A percentile compares a stretch with the other conserved stretches of the same genome.
These are phyloP conservation scores for Aspergillus fijiensis DNA, from an alignment of 2,329 filamentous ascomycete species.

Conservation along the genomic window DNA sequence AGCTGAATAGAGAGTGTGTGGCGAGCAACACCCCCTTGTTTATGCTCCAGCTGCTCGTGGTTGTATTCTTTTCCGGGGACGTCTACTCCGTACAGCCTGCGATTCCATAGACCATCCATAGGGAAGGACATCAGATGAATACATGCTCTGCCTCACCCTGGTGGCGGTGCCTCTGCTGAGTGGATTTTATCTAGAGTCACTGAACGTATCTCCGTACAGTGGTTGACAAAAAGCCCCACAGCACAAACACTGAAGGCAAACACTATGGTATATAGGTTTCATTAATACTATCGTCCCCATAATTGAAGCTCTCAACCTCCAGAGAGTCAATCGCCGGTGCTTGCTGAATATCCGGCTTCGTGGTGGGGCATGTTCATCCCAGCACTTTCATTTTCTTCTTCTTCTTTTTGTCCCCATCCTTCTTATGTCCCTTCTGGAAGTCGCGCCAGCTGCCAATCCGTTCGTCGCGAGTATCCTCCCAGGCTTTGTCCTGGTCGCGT, in stretches of 20 bases:
- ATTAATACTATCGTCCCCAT: neutral
- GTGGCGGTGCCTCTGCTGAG: neutral
- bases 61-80: no score
- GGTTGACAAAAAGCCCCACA: neutral
- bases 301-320: neutral
- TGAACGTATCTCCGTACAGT: neutral
- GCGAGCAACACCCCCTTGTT: no score
- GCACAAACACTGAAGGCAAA: neutral
- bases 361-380: constrained; percentile 29
- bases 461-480: constrained; percentile 89
- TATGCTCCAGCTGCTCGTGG: no score
- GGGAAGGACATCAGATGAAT: no score
- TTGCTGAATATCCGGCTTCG: no score
- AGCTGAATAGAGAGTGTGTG: neutral
- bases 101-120: no score
- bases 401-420: constrained; percentile 55
- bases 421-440: constrained; percentile 72
- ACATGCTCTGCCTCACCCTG: no score
- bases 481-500: constrained; percentile 89
- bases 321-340: no score
- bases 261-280: neutral
- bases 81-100: no score
- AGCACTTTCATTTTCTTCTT: constrained; percentile 58
- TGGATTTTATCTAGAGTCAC: neutral
- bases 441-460: constrained; percentile 92